These are phyloP conservation scores for Pseudogymnoascus pannorum DNA, from an alignment of 2,329 filamentous ascomycete species.

Conservation along the genomic window DNA sequence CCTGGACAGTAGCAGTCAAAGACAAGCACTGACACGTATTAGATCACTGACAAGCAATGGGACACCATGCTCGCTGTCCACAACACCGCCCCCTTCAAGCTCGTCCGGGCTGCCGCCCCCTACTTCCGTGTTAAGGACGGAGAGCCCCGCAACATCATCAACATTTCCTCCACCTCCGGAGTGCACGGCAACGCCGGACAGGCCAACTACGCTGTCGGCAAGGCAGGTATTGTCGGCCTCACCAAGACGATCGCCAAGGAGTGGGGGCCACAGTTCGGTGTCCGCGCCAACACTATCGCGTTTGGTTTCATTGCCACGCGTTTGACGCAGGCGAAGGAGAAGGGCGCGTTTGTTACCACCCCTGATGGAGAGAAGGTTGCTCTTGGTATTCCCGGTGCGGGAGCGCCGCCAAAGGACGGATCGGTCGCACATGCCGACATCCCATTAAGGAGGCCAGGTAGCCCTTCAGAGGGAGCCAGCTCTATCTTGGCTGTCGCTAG, in stretches of 20 bases:
- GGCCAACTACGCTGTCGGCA: conserved; percentile 79
- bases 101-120: conserved; percentile 70
- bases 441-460: conserved; percentile 68
- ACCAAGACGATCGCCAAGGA: conserved; percentile 89
- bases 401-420: conserved; percentile 37
- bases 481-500: conserved; percentile 72
- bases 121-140: conserved; percentile 85
- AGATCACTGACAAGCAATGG: conserved; percentile 86
- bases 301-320: conserved; percentile 78
- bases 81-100: conserved; percentile 77
- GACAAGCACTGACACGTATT: background rate
- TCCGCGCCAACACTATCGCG: conserved; percentile 74
- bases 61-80: conserved; percentile 80
- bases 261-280: conserved; percentile 79
- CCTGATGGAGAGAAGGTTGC: conserved; percentile 69
- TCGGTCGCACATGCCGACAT: conserved; percentile 58
- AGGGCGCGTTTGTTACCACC: conserved; percentile 69
- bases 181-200: conserved; percentile 86
- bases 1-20: background rate
- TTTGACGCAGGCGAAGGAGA: conserved; percentile 77
- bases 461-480: conserved; percentile 71
- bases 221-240: conserved; percentile 74
- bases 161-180: conserved; percentile 75
- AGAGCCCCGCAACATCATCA: conserved; percentile 70
- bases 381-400: conserved; percentile 63